These are phyloP conservation scores for Alnus glutinosa DNA, from an alignment of 306 rosid genomes.

Conservation along the genomic window DNA sequence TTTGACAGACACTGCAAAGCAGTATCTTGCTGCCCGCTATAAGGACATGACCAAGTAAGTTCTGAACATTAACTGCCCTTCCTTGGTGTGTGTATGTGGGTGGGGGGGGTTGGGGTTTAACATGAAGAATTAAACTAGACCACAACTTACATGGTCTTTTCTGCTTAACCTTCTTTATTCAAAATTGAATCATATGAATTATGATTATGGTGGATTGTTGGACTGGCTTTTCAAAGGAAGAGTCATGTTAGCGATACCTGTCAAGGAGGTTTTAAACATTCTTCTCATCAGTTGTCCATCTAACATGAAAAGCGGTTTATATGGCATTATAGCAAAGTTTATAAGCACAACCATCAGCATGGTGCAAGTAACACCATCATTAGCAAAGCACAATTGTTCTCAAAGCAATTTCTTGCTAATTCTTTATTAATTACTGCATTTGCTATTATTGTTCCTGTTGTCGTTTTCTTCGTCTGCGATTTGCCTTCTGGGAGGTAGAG, in stretches of 20 bases:
- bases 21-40: conserved; percentile 81
- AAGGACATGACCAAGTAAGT: conserved; percentile 87
- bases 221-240: conserved; percentile 3
- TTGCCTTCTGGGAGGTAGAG: conserved; percentile 20
- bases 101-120: not conserved
- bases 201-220: not conserved
- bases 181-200: not conserved
- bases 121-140: not conserved
- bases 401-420: not conserved
- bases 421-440: not conserved
- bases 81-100: no score
- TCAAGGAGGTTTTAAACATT: conserved; percentile 10
- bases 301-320: not conserved
- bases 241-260: conserved; percentile 9
- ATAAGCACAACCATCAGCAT: not conserved
- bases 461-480: not conserved
- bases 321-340: not conserved
- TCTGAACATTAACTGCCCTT: not conserved
- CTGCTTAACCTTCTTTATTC: not conserved
- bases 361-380: not conserved
- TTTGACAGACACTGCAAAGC: conserved; percentile 92
- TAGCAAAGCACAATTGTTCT: not conserved
- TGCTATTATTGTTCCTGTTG: not conserved
- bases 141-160: not conserved
- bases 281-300: not conserved